phyloP scores from a whole-genome alignment of 257 asterid species.

The Solanum rostratum region DNA sequence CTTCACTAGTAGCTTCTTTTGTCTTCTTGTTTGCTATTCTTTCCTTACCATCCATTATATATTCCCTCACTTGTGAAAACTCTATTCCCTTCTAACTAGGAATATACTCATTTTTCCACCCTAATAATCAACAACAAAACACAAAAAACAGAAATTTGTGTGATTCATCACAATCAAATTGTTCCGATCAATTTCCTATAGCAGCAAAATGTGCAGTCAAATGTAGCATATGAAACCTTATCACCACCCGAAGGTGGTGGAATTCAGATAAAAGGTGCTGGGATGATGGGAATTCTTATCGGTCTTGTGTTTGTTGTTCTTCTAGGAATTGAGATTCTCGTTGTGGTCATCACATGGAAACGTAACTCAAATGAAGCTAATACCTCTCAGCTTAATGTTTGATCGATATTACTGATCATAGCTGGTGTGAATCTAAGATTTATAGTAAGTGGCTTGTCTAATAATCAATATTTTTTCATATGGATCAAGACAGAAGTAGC shows the following conservation, averaged over 20 bases:
- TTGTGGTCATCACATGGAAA: conserved; percentile 6
- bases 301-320: conserved; percentile 13
- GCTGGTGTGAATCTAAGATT: background rate
- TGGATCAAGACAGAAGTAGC: background rate
- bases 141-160: background rate
- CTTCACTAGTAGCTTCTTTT: conserved; percentile 4
- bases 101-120: conserved; percentile 24
- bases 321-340: conserved; percentile 14
- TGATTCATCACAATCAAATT: background rate
- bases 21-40: conserved; percentile 6
- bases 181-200: conserved; percentile 8
- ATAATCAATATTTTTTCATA: background rate
- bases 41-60: background rate
- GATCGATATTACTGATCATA: background rate
- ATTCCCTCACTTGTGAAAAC: conserved; percentile 1
- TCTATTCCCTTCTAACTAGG: conserved; percentile 24
- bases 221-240: conserved; percentile 14
- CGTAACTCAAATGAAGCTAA: conserved; percentile 1
- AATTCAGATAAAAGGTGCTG: background rate
- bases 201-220: conserved; percentile 22
- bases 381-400: conserved; percentile 10
- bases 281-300: conserved; percentile 17
- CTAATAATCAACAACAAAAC: conserved; percentile 6
- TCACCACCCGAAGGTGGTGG: background rate
- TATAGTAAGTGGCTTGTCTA: background rate